phyloP scores from a whole-genome alignment of 495 filamentous ascomycete species.

The Amniculicola lignicola region DNA sequence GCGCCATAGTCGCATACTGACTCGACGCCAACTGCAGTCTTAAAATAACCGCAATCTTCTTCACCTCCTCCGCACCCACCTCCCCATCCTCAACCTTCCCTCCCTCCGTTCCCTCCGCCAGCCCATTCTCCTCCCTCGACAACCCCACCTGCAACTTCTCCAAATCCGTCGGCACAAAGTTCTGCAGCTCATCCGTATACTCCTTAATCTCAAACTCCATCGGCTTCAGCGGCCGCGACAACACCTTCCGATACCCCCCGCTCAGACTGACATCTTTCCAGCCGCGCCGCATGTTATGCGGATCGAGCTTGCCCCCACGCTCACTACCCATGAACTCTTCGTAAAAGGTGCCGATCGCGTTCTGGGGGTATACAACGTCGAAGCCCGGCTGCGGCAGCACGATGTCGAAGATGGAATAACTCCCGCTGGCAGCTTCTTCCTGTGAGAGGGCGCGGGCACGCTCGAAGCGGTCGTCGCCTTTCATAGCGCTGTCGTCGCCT shows the following conservation, averaged over 20 bases:
- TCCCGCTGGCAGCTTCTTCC: slow-evolving; percentile 73
- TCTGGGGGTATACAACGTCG: slow-evolving; percentile 80
- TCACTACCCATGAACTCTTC: slow-evolving; percentile 74
- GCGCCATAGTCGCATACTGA: slow-evolving; percentile 91
- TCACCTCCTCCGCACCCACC: slow-evolving; percentile 37
- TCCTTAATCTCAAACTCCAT: slow-evolving; percentile 64
- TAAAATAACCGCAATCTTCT: slow-evolving; percentile 75
- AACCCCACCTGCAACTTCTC: slow-evolving; percentile 43
- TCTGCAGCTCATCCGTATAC: slow-evolving; percentile 70
- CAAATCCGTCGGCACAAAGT: slow-evolving; percentile 82
- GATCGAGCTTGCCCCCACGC: slow-evolving; percentile 72
- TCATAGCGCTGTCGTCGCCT: slow-evolving; percentile 53
- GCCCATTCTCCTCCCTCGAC: slow-evolving; percentile 5
- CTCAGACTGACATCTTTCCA: slow-evolving; percentile 86
- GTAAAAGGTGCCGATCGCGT: slow-evolving; percentile 79
- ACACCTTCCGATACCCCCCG: slow-evolving; percentile 79
- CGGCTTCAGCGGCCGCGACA: slow-evolving; percentile 58
- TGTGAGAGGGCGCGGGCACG: slow-evolving; percentile 72
- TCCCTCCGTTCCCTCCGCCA: slow-evolving; percentile 36
- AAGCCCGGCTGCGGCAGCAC: slow-evolving; percentile 94
- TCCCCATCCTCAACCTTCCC: slow-evolving; percentile 24
- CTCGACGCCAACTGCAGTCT: slow-evolving; percentile 81
- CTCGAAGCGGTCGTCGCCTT: slow-evolving; percentile 58
- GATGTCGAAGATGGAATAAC: slow-evolving; percentile 80
- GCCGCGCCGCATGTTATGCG: slow-evolving; percentile 78